These are phyloP conservation scores for Blastomyces parvus DNA, from an alignment of 2,329 filamentous ascomycete genomes.

Conservation along the genomic window DNA sequence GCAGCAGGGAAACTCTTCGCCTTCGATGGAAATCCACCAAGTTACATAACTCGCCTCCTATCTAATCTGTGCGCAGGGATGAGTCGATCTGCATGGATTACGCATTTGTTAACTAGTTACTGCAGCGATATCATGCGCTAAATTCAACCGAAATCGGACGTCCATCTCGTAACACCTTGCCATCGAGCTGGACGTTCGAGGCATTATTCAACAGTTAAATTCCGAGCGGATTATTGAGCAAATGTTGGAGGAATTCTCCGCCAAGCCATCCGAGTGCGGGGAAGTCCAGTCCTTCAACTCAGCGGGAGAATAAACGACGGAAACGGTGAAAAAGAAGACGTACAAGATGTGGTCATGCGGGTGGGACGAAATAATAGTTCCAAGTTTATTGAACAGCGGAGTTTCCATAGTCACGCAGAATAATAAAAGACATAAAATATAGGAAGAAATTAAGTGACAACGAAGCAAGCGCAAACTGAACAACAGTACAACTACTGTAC, in stretches of 20 bases:
- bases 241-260: neutral
- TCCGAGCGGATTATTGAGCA: neutral
- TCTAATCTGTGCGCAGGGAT: neutral
- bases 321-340: neutral
- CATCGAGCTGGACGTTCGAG: neutral
- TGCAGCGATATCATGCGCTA: neutral
- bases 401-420: neutral
- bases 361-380: no score
- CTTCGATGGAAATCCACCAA: neutral
- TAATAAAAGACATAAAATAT: neutral
- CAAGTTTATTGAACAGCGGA: no score
- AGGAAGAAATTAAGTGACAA: no score
- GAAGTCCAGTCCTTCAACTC: neutral
- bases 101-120: neutral
- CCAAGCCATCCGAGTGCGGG: neutral
- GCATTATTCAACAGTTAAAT: neutral
- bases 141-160: neutral
- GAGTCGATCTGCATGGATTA: neutral
- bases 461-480: neutral
- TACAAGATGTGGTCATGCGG: neutral
- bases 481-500: neutral
- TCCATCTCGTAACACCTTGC: neutral
- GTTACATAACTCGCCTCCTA: neutral
- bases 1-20: neutral
- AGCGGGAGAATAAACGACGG: neutral